Conservation (phyloP, 2,329 filamentous ascomycete species). For the Fusarium chlamydosporum region DNA sequence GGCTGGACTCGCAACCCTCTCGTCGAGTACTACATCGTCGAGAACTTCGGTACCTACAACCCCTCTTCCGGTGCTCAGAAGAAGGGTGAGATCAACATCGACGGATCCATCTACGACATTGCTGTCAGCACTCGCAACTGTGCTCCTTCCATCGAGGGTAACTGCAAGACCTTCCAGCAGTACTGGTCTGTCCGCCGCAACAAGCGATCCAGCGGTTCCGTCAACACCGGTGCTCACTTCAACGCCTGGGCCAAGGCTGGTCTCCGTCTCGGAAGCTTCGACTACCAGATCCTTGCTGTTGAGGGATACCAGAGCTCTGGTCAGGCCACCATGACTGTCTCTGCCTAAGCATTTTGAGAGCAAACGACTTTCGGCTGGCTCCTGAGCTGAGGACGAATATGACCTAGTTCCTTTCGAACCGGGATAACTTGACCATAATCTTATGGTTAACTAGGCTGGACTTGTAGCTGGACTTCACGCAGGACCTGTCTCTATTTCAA, state of each 20-base stretch:
- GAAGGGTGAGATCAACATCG: slow-evolving; percentile 55
- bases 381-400: background rate
- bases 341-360: background rate
- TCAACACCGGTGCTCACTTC: slow-evolving; percentile 66
- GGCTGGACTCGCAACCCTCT: slow-evolving; percentile 58
- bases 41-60: slow-evolving; percentile 55
- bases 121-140: slow-evolving; percentile 57
- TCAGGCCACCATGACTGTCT: slow-evolving; percentile 62
- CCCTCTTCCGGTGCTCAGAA: slow-evolving; percentile 53
- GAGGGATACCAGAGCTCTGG: slow-evolving; percentile 68
- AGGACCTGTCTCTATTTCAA: slow-evolving; percentile 16
- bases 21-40: slow-evolving; percentile 59
- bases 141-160: slow-evolving; percentile 64
- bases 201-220: slow-evolving; percentile 65
- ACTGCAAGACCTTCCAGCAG: slow-evolving; percentile 63
- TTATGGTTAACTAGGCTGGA: slow-evolving; percentile 9
- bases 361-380: background rate
- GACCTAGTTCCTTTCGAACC: background rate
- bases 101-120: slow-evolving; percentile 58
- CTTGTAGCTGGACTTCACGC: slow-evolving; percentile 20
- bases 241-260: slow-evolving; percentile 66
- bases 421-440: background rate
- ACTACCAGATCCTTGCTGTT: slow-evolving; percentile 69
- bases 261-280: slow-evolving; percentile 62
- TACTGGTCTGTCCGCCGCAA: slow-evolving; percentile 66